Evolutionary conservation across 202 grass and related monocot genomes (phyloP).

Genomic region (Elaeis oleifera): DNA sequence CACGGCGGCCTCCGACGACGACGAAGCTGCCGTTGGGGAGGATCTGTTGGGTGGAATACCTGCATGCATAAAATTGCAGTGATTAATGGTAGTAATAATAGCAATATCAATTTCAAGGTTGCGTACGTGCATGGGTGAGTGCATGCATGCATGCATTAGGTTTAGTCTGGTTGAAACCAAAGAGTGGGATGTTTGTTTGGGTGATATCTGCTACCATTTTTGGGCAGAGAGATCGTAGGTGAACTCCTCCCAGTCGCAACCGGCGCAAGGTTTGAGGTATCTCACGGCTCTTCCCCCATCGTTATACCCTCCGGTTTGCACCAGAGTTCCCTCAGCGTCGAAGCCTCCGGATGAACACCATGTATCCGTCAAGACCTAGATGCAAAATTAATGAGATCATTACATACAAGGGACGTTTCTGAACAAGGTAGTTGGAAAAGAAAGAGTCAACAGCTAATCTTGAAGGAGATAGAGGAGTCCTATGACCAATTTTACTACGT

Average conservation of each 20-base stretch:
- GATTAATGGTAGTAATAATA: no score
- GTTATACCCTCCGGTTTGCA: constrained; percentile 28
- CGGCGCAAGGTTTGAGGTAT: constrained; percentile 42
- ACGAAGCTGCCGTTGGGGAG: constrained; percentile 60
- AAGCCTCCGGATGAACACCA: constrained; percentile 38
- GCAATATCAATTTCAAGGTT: no score
- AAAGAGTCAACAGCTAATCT: no score
- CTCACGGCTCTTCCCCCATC: constrained; percentile 48
- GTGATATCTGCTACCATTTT: constrained; percentile 33
- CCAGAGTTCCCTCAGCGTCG: constrained; percentile 21
- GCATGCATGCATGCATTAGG: no score
- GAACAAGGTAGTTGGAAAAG: constrained; percentile 9
- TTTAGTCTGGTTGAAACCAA: no score
- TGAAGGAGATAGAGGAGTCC: no score
- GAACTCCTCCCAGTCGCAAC: constrained; percentile 71
- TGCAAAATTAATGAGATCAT: constrained; percentile 14
- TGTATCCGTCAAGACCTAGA: constrained; percentile 24
- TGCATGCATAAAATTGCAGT: neutral
- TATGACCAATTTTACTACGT: no score
- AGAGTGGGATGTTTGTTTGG: no score
- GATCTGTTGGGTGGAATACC: constrained; percentile 56
- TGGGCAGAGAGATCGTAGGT: constrained; percentile 36
- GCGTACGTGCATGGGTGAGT: no score
- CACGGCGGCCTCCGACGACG: constrained; percentile 67
- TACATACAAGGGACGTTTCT: neutral